Evolutionary conservation across 257 asterid species (phyloP), one percentile per base, ranked within the genome.

Genomic region (Ligustrum vulgare): DNA sequence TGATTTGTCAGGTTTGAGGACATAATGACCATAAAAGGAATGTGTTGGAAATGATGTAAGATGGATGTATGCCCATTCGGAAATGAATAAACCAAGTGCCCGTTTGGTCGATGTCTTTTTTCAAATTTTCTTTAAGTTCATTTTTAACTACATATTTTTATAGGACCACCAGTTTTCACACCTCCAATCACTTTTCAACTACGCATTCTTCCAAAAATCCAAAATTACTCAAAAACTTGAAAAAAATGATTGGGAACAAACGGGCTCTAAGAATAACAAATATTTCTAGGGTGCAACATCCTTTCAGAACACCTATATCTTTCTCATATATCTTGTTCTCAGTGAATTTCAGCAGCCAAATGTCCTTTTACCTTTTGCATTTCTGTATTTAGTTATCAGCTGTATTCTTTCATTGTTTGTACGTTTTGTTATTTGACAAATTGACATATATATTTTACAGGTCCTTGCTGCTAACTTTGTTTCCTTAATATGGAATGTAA

Each of bases 391-490:
- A 60, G 66, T 39, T 39, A 39, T 39, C 45, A 39, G 45, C 13
- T 39, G 45, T 58, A 22, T 36, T 10, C 64, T 25, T 72, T 60
- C 12, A 23, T 60, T 16, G 15, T 60, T 60, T 54, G 25, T 20
- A 54, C 31, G 0, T n/a, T 39, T 33, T 68, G 6, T 6, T 31
- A 39, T 74, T 15, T 70, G 72, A 70, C 39, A 16, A 56, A 72
- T 31, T 22, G 43, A 62, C 34, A n/a, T 64, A 34, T 34, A 8
- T 45, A 47, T 64, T 69, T 67, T 81, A 31, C 95, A 93, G 98
- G 97, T 93, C 73, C 96, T 93, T 81, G 98, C 95, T 36, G 94
- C 97, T 47, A 93, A 93, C 82, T 87, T 87, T 73, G 81, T 93
- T 6, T 83, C 98, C 69, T 72, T 93, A 62, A 54, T 87, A 70